phyloP scores from a whole-genome alignment of 2,329 filamentous ascomycete genomes.

The Saccharata proteae region DNA sequence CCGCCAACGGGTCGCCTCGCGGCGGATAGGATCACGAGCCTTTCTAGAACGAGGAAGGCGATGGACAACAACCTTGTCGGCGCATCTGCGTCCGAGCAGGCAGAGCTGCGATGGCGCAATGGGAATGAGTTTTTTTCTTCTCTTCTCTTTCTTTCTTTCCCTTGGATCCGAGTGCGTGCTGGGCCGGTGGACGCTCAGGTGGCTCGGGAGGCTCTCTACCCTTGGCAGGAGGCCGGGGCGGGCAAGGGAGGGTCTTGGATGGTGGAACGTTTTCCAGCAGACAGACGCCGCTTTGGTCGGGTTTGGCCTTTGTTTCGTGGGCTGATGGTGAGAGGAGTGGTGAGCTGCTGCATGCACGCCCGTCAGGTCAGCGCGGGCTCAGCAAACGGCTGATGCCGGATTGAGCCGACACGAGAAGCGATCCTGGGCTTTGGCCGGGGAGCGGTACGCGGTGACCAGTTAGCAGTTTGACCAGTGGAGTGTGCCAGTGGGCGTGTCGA shows the following conservation, averaged over 20 bases:
- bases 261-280: constrained; percentile 5
- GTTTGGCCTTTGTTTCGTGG: constrained; percentile 1
- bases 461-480: constrained; percentile 1
- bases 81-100: constrained; percentile 2
- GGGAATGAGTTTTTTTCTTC: no score
- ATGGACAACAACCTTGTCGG: constrained; percentile 8
- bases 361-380: constrained; percentile 6
- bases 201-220: constrained; percentile 1
- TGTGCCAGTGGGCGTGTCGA: constrained; percentile 1
- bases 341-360: constrained; percentile 6
- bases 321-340: constrained; percentile 5
- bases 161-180: no score
- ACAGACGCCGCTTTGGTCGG: constrained; percentile 9
- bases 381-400: constrained; percentile 7
- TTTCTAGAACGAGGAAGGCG: constrained; percentile 8
- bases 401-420: constrained; percentile 4
- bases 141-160: no score
- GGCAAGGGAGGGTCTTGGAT: constrained; percentile 4
- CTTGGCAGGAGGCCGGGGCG: constrained; percentile 1
- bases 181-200: no score
- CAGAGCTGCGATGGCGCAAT: constrained; percentile 2
- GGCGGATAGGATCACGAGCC: constrained; percentile 3
- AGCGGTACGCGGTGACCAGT: no score
- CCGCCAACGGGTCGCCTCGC: constrained; percentile 5
- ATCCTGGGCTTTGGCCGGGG: no score